Percentiles rank a stretch among this genome's conserved stretches.
Conservation (phyloP, 768 basidiomycete species). For the Mycena leptocephala region DNA sequence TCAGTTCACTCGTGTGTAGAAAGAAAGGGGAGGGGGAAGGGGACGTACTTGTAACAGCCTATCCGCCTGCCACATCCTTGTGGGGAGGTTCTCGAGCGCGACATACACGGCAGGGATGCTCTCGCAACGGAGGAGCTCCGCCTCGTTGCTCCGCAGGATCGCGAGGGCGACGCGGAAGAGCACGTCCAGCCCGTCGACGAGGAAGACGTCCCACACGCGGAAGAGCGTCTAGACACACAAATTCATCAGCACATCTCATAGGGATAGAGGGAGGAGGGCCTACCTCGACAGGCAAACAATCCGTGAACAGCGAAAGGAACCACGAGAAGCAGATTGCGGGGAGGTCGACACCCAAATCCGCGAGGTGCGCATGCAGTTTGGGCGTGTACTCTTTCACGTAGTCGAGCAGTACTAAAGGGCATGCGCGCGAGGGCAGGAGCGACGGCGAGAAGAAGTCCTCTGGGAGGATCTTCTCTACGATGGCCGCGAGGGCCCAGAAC, state of each 20-base stretch:
- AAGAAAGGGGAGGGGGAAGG: not conserved
- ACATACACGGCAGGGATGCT: constrained; percentile 93
- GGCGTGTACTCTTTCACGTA: constrained; percentile 87
- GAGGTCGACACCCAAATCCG: constrained; percentile 89
- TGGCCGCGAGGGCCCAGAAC: constrained; percentile 93
- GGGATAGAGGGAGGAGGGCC: constrained; percentile 34
- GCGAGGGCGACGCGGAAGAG: constrained; percentile 92
- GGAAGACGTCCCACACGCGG: constrained; percentile 96
- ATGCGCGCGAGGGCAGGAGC: constrained; percentile 93
- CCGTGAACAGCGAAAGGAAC: constrained; percentile 97
- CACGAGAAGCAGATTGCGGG: constrained; percentile 98
- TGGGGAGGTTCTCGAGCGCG: constrained; percentile 90
- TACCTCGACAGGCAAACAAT: constrained; percentile 96
- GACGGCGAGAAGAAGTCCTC: constrained; percentile 95
- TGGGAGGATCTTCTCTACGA: constrained; percentile 92
- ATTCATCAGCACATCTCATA: constrained; percentile 19
- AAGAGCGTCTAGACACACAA: constrained; percentile 81
- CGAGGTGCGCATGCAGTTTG: constrained; percentile 82
- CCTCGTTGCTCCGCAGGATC: constrained; percentile 88
- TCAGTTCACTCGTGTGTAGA: not conserved
- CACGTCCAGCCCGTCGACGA: constrained; percentile 93
- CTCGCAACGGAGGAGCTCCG: constrained; percentile 87
- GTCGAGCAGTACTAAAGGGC: constrained; percentile 92
- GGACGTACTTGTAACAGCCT: constrained; percentile 86
- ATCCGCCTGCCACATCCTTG: constrained; percentile 95